Evolutionary conservation across 192 early-diverging fungal genomes (phyloP).

Genomic region (Geranomyces michiganensis): DNA sequence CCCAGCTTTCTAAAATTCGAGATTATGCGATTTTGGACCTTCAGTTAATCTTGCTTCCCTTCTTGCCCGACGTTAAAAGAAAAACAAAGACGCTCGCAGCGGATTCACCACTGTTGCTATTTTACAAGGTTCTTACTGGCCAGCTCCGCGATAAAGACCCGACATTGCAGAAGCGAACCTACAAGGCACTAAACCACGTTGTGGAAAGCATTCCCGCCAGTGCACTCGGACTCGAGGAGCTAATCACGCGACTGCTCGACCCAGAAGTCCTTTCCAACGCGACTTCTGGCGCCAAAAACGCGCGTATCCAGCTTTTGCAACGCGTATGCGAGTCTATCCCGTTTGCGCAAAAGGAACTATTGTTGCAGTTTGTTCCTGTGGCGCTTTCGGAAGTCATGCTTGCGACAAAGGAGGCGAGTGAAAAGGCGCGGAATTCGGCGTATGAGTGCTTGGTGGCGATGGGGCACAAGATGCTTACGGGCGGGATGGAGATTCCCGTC

Average conservation of each 20-base stretch:
- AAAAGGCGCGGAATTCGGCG: slow-evolving; percentile 79
- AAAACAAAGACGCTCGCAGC: slow-evolving; percentile 21
- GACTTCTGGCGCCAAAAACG: slow-evolving; percentile 74
- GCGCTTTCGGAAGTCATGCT: slow-evolving; percentile 90
- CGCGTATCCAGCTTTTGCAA: slow-evolving; percentile 73
- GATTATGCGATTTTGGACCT: slow-evolving; percentile 91
- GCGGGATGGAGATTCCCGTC: background rate
- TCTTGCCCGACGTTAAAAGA: slow-evolving; percentile 60
- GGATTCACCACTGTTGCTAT: slow-evolving; percentile 42
- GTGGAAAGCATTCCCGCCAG: slow-evolving; percentile 36
- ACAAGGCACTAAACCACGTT: slow-evolving; percentile 80
- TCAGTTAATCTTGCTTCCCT: slow-evolving; percentile 71
- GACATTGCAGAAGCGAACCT: slow-evolving; percentile 91
- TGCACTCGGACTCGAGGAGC: slow-evolving; percentile 51
- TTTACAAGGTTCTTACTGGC: slow-evolving; percentile 49
- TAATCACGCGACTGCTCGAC: slow-evolving; percentile 67
- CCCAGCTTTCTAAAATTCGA: slow-evolving; percentile 62
- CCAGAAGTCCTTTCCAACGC: slow-evolving; percentile 68
- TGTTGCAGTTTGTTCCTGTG: slow-evolving; percentile 84
- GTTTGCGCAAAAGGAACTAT: slow-evolving; percentile 49
- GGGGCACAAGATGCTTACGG: slow-evolving; percentile 81
- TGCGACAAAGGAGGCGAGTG: slow-evolving; percentile 90
- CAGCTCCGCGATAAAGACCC: slow-evolving; percentile 71
- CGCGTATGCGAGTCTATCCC: slow-evolving; percentile 67
- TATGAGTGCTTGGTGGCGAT: slow-evolving; percentile 87